Evolutionary conservation across 106 monocot genomes (phyloP).

Genomic region (Dendrobium huoshanense): DNA sequence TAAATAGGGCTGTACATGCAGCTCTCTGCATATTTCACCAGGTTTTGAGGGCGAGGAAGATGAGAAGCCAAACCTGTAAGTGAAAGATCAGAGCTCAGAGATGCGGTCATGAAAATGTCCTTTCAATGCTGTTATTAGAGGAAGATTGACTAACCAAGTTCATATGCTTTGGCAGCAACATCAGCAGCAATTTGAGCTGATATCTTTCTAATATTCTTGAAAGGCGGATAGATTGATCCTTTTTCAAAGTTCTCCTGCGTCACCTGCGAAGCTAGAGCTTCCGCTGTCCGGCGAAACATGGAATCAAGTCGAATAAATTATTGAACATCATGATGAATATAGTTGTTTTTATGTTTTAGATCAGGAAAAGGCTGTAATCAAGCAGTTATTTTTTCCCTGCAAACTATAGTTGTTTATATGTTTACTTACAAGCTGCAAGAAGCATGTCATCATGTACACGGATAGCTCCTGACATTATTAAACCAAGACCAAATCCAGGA

Average conservation of each 20-base stretch:
- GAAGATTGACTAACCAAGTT: constrained; percentile 34
- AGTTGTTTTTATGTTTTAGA: not conserved
- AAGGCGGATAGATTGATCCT: constrained; percentile 74
- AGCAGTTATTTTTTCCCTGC: not conserved
- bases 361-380: not conserved
- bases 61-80: constrained; percentile 61
- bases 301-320: not conserved
- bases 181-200: constrained; percentile 70
- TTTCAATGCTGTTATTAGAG: not conserved
- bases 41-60: constrained; percentile 57
- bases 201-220: constrained; percentile 66
- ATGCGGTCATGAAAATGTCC: not conserved
- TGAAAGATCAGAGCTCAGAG: not conserved
- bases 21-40: constrained; percentile 84
- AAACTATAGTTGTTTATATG: not conserved
- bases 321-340: not conserved
- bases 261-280: constrained; percentile 69
- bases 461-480: constrained; percentile 82
- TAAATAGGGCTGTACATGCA: constrained; percentile 93
- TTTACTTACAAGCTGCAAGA: constrained; percentile 51
- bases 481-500: constrained; percentile 85
- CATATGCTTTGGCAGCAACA: constrained; percentile 80
- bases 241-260: constrained; percentile 52
- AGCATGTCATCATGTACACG: constrained; percentile 97
- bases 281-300: constrained; percentile 41